A percentile compares a stretch with the other conserved stretches of the same genome.
Evolutionary conservation across 192 early-diverging fungal genomes (phyloP).

Genomic region (Gorgonomyces haynaldii): DNA sequence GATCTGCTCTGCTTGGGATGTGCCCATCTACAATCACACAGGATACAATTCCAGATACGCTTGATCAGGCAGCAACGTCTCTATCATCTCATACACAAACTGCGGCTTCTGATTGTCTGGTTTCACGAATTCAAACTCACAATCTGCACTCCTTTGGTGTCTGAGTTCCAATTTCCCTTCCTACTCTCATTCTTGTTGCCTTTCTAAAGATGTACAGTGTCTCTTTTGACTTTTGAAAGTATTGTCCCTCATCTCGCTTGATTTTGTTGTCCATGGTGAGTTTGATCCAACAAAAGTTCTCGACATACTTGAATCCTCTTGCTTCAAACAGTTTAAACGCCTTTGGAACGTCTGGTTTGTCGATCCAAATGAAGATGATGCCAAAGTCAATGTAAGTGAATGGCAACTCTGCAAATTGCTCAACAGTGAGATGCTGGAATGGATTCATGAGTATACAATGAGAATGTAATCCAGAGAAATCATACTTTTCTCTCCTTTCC

Average conservation of each 20-base stretch:
- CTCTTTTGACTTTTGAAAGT: constrained; percentile 80
- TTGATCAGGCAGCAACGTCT: constrained; percentile 77
- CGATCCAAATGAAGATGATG: too few relatives aligned
- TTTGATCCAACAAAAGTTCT: constrained; percentile 96
- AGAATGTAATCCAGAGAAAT: too few relatives aligned
- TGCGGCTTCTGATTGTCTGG: constrained; percentile 70
- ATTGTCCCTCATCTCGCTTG: constrained; percentile 47
- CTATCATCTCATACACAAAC: constrained; percentile 78
- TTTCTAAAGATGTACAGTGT: constrained; percentile 82
- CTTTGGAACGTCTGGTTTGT: not conserved
- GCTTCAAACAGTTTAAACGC: constrained; percentile 39
- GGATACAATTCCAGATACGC: constrained; percentile 44
- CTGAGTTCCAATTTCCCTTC: constrained; percentile 81
- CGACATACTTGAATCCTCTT: constrained; percentile 89
- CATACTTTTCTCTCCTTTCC: constrained; percentile 7
- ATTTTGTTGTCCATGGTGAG: constrained; percentile 72
- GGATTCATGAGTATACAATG: too few relatives aligned
- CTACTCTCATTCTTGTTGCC: constrained; percentile 27
- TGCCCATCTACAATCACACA: constrained; percentile 51
- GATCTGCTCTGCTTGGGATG: too few relatives aligned
- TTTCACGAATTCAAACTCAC: constrained; percentile 89
- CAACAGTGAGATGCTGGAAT: too few relatives aligned
- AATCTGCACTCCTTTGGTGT: constrained; percentile 90
- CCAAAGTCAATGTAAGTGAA: too few relatives aligned
- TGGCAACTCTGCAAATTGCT: too few relatives aligned